Base-by-base conservation (phyloP, 495 filamentous ascomycete species). In the Tuber calosporum region DNA sequence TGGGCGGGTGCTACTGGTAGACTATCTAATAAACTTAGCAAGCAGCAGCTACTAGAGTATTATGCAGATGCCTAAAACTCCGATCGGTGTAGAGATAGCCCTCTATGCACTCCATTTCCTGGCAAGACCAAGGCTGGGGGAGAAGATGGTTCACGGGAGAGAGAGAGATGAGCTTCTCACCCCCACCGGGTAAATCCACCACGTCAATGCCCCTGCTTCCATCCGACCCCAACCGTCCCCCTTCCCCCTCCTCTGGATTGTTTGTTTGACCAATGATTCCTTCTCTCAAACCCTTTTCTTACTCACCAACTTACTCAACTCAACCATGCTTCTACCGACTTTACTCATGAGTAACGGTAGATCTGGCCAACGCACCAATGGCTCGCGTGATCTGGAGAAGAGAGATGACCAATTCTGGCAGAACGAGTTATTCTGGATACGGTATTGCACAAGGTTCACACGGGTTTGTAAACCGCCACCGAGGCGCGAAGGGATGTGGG, bases 191-290 rank as follows among this genome's bases (percentile, higher is more conserved):
- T 5, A 20, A 48, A 48, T 48, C 20, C 45, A 48, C 45, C n/a
- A 53, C 48, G n/a, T 53, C 48, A 53, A 53, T n/a, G 22, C 26
- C 48, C 48, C 48, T 53, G n/a, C 48, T 53, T 53, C n/a, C n/a
- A n/a, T 13, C 48, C 48, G 48, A n/a, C n/a, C n/a, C n/a, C n/a
- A n/a, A n/a, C 48, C 48, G 26, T 53, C 22, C 3, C 8, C 48
- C n/a, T 8, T n/a, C 48, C 26, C 8, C 45, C n/a, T 26, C 48
- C n/a, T 53, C 48, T 53, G 0, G 22, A 11, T 26, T 53, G 48
- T 26, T 26, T 26, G 48, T 8, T n/a, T 26, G 48, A 26, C 48
- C 48, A 53, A 53, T 53, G 9, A 13, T 26, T n/a, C 26, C 48
- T 26, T 26, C 6, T 26, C 48, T n/a, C n/a, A 53, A 53, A 22